Evolutionary conservation across 805 yeast species (phyloP), one percentile per base, ranked within the genome.

Genomic region (Torulaspora indica): DNA sequence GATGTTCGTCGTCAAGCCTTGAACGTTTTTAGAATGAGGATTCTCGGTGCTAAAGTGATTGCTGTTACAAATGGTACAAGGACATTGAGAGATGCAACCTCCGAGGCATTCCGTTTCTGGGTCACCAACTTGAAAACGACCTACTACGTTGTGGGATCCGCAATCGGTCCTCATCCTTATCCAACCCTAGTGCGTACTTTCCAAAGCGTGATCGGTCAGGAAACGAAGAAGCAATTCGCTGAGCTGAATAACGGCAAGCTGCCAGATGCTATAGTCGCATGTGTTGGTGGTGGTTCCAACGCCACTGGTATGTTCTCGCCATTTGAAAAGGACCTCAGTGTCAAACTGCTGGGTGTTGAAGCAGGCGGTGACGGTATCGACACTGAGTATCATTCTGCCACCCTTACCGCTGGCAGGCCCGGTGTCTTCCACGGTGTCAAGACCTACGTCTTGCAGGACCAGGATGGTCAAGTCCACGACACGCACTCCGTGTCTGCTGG

Each of bases 231-330:
- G 66, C 96, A 93, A 70, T 90, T 90, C 71, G 79, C 77, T 53
- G 79, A 77, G 53, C 70, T 83, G 55, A 88, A 86, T 66, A 71
- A 78, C 49, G 95, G 95, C 32, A 82, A 79, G 58, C 74, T 93
- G 52, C 98, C 98, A 38, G 86, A 93, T 60, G 88, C 90, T 14
- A 80, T 93, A 33, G 96, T 93, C 50, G 99, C 99, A 1, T 93
- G 99, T 75, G 98, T 93, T 40, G 99, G 99, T 60, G 99, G 99
- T 61, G 99, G 99, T 44, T 88, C 96, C 14, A 93, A 93, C 75
- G 83, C 96, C 40, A 80, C 95, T 25, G 99, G 99, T 66, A 80
- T 91, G 78, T 93, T 93, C 68, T 81, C 88, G 17, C 97, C 98
- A 43, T 93, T 93, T 63, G 95, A 88, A 63, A 72, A 86, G 13